Conservation (phyloP, 2,329 filamentous ascomycete genomes). For the Aciculosporium take region DNA sequence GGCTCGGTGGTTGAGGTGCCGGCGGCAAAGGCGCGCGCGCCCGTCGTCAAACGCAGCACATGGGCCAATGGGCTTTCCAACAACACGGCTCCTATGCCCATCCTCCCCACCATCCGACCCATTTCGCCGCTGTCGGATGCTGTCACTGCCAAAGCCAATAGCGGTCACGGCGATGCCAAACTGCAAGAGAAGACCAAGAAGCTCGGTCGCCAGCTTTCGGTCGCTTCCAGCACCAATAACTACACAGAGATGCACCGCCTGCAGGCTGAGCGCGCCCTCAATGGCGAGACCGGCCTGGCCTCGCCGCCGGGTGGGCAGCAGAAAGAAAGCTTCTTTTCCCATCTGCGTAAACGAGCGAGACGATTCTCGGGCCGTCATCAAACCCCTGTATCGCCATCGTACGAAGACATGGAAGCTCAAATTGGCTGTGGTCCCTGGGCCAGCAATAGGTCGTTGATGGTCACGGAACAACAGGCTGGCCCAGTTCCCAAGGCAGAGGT, state of each 20-base stretch:
- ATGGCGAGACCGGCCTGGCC: constrained; percentile 60
- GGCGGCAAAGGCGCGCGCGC: constrained; percentile 23
- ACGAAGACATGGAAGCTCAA: constrained; percentile 85
- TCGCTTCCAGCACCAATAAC: constrained; percentile 84
- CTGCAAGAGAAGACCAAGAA: constrained; percentile 61
- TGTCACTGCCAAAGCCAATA: constrained; percentile 77
- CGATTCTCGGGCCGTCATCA: constrained; percentile 86
- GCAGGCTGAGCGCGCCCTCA: constrained; percentile 81
- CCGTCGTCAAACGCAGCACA: constrained; percentile 68
- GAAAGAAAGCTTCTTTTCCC: constrained; percentile 96
- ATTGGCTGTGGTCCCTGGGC: constrained; percentile 83
- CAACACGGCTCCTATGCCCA: constrained; percentile 82
- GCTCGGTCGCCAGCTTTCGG: constrained; percentile 84
- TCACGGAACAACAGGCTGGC: constrained; percentile 46
- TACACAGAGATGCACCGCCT: constrained; percentile 81
- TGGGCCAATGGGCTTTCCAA: constrained; percentile 78
- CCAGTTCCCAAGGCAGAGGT: constrained; percentile 38
- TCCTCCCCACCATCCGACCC: constrained; percentile 83
- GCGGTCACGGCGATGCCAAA: constrained; percentile 37
- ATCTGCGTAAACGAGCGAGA: constrained; percentile 82
- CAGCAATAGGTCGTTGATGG: constrained; percentile 71
- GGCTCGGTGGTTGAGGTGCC: constrained; percentile 26
- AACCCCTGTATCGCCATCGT: constrained; percentile 60
- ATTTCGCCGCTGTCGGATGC: constrained; percentile 94
- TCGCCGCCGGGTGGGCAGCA: constrained; percentile 66